Conservation (phyloP, 257 asterid species). For the Buddleja alternifolia region DNA sequence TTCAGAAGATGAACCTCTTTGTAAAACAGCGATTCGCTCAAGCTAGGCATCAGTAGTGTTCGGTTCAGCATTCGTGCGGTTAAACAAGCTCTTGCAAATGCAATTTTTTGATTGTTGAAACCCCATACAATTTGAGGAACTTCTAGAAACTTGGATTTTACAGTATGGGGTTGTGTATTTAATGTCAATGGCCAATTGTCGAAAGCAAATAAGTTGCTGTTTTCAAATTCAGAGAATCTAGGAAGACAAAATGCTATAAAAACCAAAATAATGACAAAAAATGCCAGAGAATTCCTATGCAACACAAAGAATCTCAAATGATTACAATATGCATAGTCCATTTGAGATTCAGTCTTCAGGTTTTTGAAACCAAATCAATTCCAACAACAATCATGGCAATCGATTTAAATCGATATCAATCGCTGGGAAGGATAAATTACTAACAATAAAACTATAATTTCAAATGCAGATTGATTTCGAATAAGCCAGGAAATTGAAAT, state of each 20-base stretch:
- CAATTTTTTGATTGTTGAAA: slow-evolving; percentile 84
- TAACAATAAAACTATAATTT: background rate
- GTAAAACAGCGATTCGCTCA: slow-evolving; percentile 89
- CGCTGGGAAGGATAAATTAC: background rate
- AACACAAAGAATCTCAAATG: slow-evolving; percentile 60
- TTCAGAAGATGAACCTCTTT: slow-evolving; percentile 76
- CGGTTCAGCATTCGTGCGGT: slow-evolving; percentile 78
- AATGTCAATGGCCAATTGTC: slow-evolving; percentile 10
- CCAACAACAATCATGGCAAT: slow-evolving; percentile 11
- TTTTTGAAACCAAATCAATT: slow-evolving; percentile 24
- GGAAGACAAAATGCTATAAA: slow-evolving; percentile 49
- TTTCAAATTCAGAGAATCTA: slow-evolving; percentile 41
- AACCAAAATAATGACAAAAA: slow-evolving; percentile 49
- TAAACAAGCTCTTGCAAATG: slow-evolving; percentile 86
- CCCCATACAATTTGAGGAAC: slow-evolving; percentile 97
- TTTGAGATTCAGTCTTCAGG: slow-evolving; percentile 39
- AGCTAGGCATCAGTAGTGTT: slow-evolving; percentile 81
- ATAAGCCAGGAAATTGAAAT: background rate
- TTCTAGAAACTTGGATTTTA: slow-evolving; percentile 56
- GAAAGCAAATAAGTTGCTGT: slow-evolving; percentile 32
- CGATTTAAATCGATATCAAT: background rate
- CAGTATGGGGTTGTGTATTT: background rate
- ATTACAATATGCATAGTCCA: slow-evolving; percentile 42
- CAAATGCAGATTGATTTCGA: background rate
- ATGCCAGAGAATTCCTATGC: slow-evolving; percentile 54